Percentiles rank a stretch among this genome's conserved stretches.
Evolutionary conservation across 1,284 basidiomycete genomes (phyloP).

Genomic region (Cryptococcus maquisensis): DNA sequence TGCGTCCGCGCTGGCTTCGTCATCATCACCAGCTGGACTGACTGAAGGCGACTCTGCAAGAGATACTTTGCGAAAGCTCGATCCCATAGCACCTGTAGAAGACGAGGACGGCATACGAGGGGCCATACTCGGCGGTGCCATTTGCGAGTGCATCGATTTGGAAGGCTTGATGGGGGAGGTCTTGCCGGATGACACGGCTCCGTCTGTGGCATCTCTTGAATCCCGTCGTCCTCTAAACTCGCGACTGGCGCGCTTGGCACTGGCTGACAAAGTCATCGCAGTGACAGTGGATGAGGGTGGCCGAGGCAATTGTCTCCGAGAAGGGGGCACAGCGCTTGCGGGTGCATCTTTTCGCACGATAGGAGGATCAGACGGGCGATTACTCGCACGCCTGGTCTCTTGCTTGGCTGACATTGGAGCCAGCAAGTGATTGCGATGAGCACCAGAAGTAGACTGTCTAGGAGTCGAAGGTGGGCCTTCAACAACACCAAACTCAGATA

Average conservation of each 20-base stretch:
- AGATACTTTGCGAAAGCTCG: constrained; percentile 24
- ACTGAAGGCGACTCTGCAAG: constrained; percentile 50
- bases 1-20: constrained; percentile 85
- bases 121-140: constrained; percentile 19
- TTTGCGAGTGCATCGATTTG: constrained; percentile 43
- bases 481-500: constrained; percentile 29
- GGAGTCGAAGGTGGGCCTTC: constrained; percentile 14
- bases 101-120: constrained; percentile 36
- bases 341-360: constrained; percentile 6
- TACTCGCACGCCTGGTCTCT: constrained; percentile 14
- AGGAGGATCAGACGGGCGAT: constrained; percentile 1
- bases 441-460: constrained; percentile 21
- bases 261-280: constrained; percentile 39
- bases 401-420: constrained; percentile 38
- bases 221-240: constrained; percentile 21
- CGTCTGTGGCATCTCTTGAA: constrained; percentile 16
- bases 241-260: constrained; percentile 34
- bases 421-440: constrained; percentile 38
- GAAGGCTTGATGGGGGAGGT: constrained; percentile 30
- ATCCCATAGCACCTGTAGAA: constrained; percentile 32
- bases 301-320: constrained; percentile 62
- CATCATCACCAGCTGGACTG: constrained; percentile 67
- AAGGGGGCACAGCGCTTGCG: constrained; percentile 22
- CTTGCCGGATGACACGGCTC: constrained; percentile 15
- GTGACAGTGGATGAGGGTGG: constrained; percentile 38